Conservation (phyloP, 2,329 filamentous ascomycete species). For the Purpureocillium takamizusanense region DNA sequence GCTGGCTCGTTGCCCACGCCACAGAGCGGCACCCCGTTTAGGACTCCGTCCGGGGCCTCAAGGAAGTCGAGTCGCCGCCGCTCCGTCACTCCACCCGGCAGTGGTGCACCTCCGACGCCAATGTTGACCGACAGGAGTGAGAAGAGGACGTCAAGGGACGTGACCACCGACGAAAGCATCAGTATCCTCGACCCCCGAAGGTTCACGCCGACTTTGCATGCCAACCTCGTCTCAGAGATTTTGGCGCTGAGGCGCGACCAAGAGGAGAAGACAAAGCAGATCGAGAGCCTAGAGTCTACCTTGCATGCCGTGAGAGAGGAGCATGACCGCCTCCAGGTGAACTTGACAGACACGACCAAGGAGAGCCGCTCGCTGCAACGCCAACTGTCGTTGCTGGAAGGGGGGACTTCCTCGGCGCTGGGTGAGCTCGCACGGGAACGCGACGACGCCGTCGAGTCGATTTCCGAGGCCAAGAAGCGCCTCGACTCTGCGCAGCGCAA, state of each 20-base stretch:
- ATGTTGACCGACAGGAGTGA: slow-evolving; percentile 28
- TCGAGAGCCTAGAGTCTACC: slow-evolving; percentile 72
- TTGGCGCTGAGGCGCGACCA: slow-evolving; percentile 78
- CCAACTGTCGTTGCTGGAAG: slow-evolving; percentile 79
- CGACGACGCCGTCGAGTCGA: slow-evolving; percentile 69
- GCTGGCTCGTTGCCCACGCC: slow-evolving; percentile 59
- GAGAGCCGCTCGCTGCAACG: slow-evolving; percentile 76
- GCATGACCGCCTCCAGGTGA: slow-evolving; percentile 59
- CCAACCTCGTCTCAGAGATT: slow-evolving; percentile 91
- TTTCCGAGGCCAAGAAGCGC: slow-evolving; percentile 64
- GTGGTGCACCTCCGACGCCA: slow-evolving; percentile 50
- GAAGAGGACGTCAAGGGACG: slow-evolving; percentile 48
- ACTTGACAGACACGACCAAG: slow-evolving; percentile 55
- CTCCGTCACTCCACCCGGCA: slow-evolving; percentile 54
- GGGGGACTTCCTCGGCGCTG: slow-evolving; percentile 76
- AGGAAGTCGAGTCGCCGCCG: slow-evolving; percentile 47
- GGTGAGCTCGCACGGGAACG: slow-evolving; percentile 77
- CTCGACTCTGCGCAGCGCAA: slow-evolving; percentile 73
- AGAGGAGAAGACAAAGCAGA: slow-evolving; percentile 79
- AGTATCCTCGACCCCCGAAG: slow-evolving; percentile 77
- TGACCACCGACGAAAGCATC: slow-evolving; percentile 58
- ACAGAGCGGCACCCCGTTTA: slow-evolving; percentile 58
- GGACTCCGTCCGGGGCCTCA: slow-evolving; percentile 57
- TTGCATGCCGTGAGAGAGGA: slow-evolving; percentile 66
- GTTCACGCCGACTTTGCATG: slow-evolving; percentile 91